Evolutionary conservation across 2,329 filamentous ascomycete species (phyloP), one percentile per base, ranked within the genome.

Genomic region (Shiraia sp.): DNA sequence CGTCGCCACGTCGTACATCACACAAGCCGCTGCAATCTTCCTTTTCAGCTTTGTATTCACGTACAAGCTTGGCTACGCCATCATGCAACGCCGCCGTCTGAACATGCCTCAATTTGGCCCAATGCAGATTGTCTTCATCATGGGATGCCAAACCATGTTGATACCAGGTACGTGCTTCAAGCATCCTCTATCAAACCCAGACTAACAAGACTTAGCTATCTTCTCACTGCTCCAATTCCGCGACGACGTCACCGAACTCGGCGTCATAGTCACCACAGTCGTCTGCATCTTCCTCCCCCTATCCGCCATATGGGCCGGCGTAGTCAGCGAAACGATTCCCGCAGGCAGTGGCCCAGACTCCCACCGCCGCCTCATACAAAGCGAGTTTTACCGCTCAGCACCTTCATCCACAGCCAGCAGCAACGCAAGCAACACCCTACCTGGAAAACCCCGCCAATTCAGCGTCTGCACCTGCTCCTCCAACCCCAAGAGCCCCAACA

Each of bases 111-210:
- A 80, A 40, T 85, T 84, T 57, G 81, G 81, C 8, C 79, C 81
- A 1, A 81, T 87, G 75, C 80, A 84, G 53, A 77, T 84, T 42
- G 79, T 87, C 47, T 84, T 84, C 61, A 77, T 86, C 55, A 85
- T 86, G 77, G 80, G 81, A 33, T 82, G 79, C 47, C 83, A 86
- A 66, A 86, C 83, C 1, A 75, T 87, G 74, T 59, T 83, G 24
- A 72, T 86, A 47, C 84, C 84, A 60, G 78, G 83, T 84, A 60
- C 22, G 55, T 12, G 6, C 3, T 7, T 7, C 12, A 12, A 17
- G 7, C 22, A 3, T 17, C 30, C 9, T 26, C 17, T 19, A 31
- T 16, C 36, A 33, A 40, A 35, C 45, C 36, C 45, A 22, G 28
- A 48, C 57, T 61, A 54, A 63, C 47, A n/a, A 4, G 12, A 8